Percentiles rank a stretch among this genome's conserved stretches.
Conservation (phyloP, 257 asterid genomes). For the Capsicum rhomboideum region DNA sequence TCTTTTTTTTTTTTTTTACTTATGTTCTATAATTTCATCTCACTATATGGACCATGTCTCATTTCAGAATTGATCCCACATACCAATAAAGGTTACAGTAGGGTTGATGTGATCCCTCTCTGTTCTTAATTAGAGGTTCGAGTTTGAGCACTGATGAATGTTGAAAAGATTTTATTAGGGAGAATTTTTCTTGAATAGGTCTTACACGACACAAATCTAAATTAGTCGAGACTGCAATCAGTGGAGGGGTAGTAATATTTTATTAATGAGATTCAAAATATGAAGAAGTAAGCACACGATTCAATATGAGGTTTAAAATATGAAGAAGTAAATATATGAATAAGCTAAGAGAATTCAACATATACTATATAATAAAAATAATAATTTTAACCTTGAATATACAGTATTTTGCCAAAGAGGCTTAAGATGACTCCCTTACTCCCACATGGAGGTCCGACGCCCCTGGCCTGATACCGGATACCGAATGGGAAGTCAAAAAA, state of each 20-base stretch:
- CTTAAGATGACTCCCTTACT: not conserved
- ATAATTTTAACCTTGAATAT: not conserved
- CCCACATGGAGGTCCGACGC: too few species aligned
- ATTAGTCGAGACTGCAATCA: too few species aligned
- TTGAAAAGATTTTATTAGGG: too few species aligned
- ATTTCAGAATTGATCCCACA: too few species aligned
- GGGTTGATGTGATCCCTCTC: not conserved
- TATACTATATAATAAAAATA: not conserved
- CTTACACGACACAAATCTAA: too few species aligned
- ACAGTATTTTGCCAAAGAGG: not conserved
- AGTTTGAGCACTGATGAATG: too few species aligned
- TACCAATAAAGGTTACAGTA: not conserved
- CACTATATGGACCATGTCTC: too few species aligned
- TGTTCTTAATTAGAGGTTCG: not conserved
- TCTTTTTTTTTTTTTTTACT: too few species aligned
- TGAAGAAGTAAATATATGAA: not conserved
- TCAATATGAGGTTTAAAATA: not conserved
- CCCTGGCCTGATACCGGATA: too few species aligned
- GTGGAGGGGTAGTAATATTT: too few species aligned
- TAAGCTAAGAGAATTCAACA: not conserved
- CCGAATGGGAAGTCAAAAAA: not conserved
- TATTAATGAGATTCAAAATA: not conserved
- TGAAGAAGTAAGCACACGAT: not conserved
- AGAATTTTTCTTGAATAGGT: too few species aligned
- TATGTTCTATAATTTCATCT: not conserved